Base-by-base conservation (phyloP, 345 rosid species). In the Erodium maritimum region DNA sequence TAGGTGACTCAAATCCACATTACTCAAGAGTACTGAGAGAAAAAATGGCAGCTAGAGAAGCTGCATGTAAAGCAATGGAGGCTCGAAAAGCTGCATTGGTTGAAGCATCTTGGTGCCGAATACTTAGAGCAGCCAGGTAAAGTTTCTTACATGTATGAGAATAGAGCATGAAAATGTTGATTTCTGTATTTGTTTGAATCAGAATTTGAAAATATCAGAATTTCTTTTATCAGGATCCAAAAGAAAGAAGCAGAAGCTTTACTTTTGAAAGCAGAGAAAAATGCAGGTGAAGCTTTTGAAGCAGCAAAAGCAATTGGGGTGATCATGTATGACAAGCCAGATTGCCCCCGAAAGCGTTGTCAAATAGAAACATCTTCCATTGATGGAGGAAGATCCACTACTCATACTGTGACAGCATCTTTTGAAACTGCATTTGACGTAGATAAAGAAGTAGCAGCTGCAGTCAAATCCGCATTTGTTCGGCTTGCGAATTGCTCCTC, bases 101-200 rank as follows among this genome's bases (percentile, higher is more conserved):
- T 51, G 96, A 93, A 78, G 90, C 95, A 52, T 90, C 99, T 61
- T 90, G 99, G 97, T 85, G 86, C 74, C 75, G 88, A 61, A 83
- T 87, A 69, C 95, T 93, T 62, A 69, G 71, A 65, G 96, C 95
- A 45, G 96, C 99, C 61, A 81, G 95, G 99, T 93, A 75, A 59
- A 3, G 5, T 48, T 70, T 57, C 20, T 10, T 24, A 21, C 25
- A 19, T 63, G 21, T 21, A 42, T 20, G 16, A 56, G 46, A 23
- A 57, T 21, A 48, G 50, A 22, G 19, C 46, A 33, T 56, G 14
- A 42, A 42, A 42, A 7, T 2, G 48, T 42, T 42, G 12, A 42
- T 42, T 21, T 19, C 33, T 17, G 33, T 18, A 50, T 58, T 18
- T 33, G 33, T 17, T 18, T 25, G 19, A 16, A 54, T 19, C 18